Evolutionary conservation across 169 alveolate genomes (phyloP), one percentile per base, ranked within the genome.

Genomic region (Babesia ovata): DNA sequence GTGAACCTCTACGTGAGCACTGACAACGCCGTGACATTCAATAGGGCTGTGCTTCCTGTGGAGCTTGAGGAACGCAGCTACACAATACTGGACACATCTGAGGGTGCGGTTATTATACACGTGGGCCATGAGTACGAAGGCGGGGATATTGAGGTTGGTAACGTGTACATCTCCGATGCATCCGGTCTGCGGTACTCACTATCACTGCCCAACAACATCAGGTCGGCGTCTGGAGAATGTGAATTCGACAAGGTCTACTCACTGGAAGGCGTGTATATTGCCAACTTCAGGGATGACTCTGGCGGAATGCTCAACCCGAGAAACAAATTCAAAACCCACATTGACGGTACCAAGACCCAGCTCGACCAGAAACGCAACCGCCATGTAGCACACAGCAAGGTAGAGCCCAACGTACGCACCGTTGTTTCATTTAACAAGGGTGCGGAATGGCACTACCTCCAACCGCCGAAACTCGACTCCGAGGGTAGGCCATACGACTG

Each of bases 391-490:
- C 87, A 78, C 54, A 90, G 82, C 26, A 85, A 93, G 74, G 62
- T 87, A 33, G 95, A 92, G 45, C 82, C 84, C 45, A 74, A 76
- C 28, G 86, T 94, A 17, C 76, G 98, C 63, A 95, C 99, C 16
- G 97, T 92, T 45, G 96, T 98, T 48, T 96, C 99, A 16, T 97
- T 95, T 87, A 97, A 98, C 87, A 98, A 97, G 84, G 99, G 99
- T 24, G 99, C 98, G 0, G 94, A 85, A 58, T 98, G 99, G 99
- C 89, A 95, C 14, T 92, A 95, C 71, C 79, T 98, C 45, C 93
- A 91, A 73, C 97, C 99, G 17, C 99, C 99, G 0, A 92, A 91
- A 24, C 90, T 85, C 49, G 99, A 97, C 84, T 90, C 98, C 63
- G 81, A 91, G 39, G 98, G 98, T 28, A 94, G 94, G 79, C 79